phyloP scores from a whole-genome alignment of 345 rosid genomes.

The Erucastrum elatum region DNA sequence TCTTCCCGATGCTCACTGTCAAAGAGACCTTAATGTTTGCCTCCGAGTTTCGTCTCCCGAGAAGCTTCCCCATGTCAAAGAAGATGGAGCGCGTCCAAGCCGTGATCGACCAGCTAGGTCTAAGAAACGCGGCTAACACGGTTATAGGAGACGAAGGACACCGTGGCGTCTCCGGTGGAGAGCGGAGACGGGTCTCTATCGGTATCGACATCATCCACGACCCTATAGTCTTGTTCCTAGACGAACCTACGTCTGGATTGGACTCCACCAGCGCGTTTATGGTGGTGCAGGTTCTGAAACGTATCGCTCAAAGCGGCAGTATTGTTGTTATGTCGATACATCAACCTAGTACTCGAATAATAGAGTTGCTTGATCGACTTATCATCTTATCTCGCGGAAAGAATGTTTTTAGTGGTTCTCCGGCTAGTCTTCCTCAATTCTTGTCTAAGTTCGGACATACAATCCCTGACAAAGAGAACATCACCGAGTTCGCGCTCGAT shows the following conservation, averaged over 20 bases:
- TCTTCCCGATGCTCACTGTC: background rate
- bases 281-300: background rate
- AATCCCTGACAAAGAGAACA: background rate
- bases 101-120: background rate
- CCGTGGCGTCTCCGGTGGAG: constrained; percentile 4
- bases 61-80: background rate
- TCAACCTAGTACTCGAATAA: background rate
- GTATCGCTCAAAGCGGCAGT: background rate
- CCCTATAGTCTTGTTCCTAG: background rate
- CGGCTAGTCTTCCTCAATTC: background rate
- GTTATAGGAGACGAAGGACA: constrained; percentile 2
- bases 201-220: background rate
- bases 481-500: background rate
- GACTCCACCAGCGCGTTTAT: background rate
- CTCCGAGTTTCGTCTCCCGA: constrained; percentile 1
- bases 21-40: constrained; percentile 1
- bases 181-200: background rate
- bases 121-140: background rate
- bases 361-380: background rate
- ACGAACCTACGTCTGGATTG: background rate
- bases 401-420: background rate
- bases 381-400: background rate
- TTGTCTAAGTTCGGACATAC: background rate
- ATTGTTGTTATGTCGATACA: background rate
- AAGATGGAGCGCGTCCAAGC: constrained; percentile 1